Evolutionary conservation across 1,284 basidiomycete species (phyloP).

Genomic region (Ceratobasidium sp.): DNA sequence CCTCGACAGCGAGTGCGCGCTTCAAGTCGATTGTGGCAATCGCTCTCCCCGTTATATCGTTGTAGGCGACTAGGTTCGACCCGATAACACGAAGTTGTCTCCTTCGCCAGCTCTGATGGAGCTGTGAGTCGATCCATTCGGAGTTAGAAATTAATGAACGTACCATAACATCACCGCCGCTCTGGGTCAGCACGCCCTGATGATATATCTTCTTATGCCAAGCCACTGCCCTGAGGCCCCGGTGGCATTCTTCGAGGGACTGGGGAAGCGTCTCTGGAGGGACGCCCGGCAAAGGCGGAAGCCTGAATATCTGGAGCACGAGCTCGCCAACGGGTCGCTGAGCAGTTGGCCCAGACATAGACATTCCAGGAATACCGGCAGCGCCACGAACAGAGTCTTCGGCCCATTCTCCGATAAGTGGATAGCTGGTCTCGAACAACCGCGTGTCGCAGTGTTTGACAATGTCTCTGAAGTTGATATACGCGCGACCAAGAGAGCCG

Average conservation of each 20-base stretch:
- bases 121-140: not conserved
- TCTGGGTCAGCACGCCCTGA: conserved; percentile 94
- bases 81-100: conserved; percentile 90
- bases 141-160: conserved; percentile 55
- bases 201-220: conserved; percentile 95
- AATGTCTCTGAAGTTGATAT: conserved; percentile 89
- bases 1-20: conserved; percentile 83
- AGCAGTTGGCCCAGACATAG: conserved; percentile 56
- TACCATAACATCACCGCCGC: conserved; percentile 94
- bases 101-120: conserved; percentile 83
- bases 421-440: conserved; percentile 86
- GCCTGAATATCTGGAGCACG: conserved; percentile 87
- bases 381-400: conserved; percentile 59
- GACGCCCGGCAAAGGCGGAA: conserved; percentile 90
- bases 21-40: conserved; percentile 93
- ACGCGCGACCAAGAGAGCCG: conserved; percentile 83
- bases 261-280: conserved; percentile 84
- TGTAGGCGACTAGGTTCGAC: conserved; percentile 89
- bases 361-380: conserved; percentile 67
- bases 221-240: conserved; percentile 87
- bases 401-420: conserved; percentile 81
- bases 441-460: conserved; percentile 84
- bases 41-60: conserved; percentile 92
- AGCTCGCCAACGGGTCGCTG: conserved; percentile 76
- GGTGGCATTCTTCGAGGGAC: conserved; percentile 91